Base-by-base conservation (phyloP, 1,139 yeast genomes). In the Candida buenavistaensis region DNA sequence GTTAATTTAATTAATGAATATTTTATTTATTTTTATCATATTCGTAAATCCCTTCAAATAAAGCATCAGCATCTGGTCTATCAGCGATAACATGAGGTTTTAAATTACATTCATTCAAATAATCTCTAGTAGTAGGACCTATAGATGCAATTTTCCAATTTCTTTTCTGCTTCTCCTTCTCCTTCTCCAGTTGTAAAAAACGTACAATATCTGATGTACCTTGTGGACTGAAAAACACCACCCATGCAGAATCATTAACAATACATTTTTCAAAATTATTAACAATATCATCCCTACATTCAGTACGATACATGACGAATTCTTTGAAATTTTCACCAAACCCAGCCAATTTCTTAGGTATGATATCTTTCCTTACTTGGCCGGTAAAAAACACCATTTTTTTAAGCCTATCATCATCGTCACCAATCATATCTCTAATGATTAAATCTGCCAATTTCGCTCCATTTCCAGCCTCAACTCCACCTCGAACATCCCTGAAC, bases 221-320 rank as follows among this genome's bases (percentile, higher is more conserved):
- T 45, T 92, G 95, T 0, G 97, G 95, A 44, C 97, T 87, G 57
- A 90, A 92, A 43, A 92, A 85, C 0, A 89, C 83, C 5, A 89
- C 64, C 95, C 95, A 85, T 35, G 65, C 62, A 8, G 51, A 49
- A 6, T 36, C 28, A 5, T 33, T 40, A 0, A 40, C 37, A 9
- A 11, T 22, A 13, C 32, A 24, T 14, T 14, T 24, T 6, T 48
- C 30, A 45, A 75, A 80, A 34, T 72, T 62, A 0, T 54, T 56
- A 6, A 65, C 53, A 5, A 77, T 72, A 39, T 77, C 77, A 0
- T 57, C 56, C 36, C 80, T 59, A 2, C 72, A 64, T 17, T 65
- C 68, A 0, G 97, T 90, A 35, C 72, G 71, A 56, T 90, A 90
- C 2, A 89, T 80, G 0, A 86, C 76, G 24, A 69, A 59, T 45